These are phyloP conservation scores for Moesziomyces sp. DNA, from an alignment of 1,284 basidiomycete species.

Conservation along the genomic window DNA sequence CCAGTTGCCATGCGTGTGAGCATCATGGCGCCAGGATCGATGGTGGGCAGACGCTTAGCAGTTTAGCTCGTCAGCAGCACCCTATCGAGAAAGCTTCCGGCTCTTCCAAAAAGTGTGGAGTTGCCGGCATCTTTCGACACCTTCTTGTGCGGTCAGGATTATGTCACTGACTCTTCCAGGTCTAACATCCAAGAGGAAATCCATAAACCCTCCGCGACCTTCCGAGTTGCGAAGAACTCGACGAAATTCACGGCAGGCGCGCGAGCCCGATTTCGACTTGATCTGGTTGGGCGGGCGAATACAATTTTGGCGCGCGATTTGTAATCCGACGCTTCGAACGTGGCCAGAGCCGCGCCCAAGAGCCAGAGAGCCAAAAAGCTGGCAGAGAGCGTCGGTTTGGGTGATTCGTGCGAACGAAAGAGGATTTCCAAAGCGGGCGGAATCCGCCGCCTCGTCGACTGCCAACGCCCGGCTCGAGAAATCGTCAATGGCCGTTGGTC, in stretches of 20 bases:
- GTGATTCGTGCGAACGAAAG: neutral
- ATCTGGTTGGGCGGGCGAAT: neutral
- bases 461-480: too few relatives aligned
- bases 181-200: constrained; percentile 2
- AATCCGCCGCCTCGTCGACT: constrained; percentile 19
- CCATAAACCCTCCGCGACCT: constrained; percentile 9
- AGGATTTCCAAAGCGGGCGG: constrained; percentile 10
- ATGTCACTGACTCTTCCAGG: neutral
- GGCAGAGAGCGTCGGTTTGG: too few relatives aligned
- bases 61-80: neutral
- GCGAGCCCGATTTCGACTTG: neutral
- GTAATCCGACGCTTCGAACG: constrained; percentile 16
- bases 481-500: neutral
- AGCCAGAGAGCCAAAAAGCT: too few relatives aligned
- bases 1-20: constrained; percentile 31
- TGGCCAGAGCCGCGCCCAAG: too few relatives aligned
- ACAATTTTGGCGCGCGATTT: constrained; percentile 36
- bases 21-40: constrained; percentile 6
- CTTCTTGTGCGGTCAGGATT: constrained; percentile 8
- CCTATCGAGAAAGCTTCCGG: neutral
- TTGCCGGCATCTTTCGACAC: too few relatives aligned
- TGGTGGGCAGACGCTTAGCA: neutral
- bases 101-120: constrained; percentile 18
- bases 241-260: neutral
- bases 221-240: constrained; percentile 2